Conservation (phyloP, 2,329 filamentous ascomycete genomes). For the Talaromyces verruculosus region DNA sequence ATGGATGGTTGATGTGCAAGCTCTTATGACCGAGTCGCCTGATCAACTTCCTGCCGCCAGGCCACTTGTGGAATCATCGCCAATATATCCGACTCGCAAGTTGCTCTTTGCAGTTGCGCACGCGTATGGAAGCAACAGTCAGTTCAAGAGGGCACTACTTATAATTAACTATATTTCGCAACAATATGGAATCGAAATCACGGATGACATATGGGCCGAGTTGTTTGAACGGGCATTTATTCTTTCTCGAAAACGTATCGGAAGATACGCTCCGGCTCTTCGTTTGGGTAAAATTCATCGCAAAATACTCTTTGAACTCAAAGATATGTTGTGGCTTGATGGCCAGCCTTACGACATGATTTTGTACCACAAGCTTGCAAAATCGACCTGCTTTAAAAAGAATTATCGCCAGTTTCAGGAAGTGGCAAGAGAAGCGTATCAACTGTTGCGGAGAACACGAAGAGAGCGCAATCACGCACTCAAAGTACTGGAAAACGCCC, state of each 20-base stretch:
- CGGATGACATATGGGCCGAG: constrained; percentile 61
- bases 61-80: constrained; percentile 50
- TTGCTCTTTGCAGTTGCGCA: constrained; percentile 69
- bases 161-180: constrained; percentile 63
- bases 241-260: constrained; percentile 47
- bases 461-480: constrained; percentile 30
- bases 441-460: constrained; percentile 32
- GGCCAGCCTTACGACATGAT: constrained; percentile 57
- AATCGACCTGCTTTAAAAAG: constrained; percentile 27
- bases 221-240: constrained; percentile 68
- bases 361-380: constrained; percentile 49
- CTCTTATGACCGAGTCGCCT: constrained; percentile 39
- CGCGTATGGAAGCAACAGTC: constrained; percentile 64
- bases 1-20: constrained; percentile 56
- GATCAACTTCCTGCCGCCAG: constrained; percentile 35
- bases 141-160: constrained; percentile 59
- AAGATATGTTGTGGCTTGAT: constrained; percentile 63
- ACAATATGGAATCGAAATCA: constrained; percentile 59
- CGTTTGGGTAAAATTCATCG: constrained; percentile 38
- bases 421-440: constrained; percentile 34
- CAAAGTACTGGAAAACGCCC: constrained; percentile 27
- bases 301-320: constrained; percentile 55
- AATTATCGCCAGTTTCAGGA: constrained; percentile 27
- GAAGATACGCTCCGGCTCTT: constrained; percentile 30
- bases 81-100: constrained; percentile 57